Evolutionary conservation across 495 filamentous ascomycete genomes (phyloP).

Genomic region (Lineolata rhizophorae): DNA sequence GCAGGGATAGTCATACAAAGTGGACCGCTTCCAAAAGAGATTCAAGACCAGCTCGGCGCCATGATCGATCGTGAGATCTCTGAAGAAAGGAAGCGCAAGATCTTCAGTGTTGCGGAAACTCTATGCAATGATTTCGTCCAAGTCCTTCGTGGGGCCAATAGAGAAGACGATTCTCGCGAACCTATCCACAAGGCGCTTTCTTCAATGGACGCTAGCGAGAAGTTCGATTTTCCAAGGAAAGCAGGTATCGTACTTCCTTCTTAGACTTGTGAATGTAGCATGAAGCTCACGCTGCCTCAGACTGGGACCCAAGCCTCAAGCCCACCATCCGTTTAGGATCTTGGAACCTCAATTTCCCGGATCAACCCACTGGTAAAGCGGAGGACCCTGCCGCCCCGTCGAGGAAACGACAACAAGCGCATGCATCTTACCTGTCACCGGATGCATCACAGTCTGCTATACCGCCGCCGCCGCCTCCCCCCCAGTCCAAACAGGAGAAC

Average conservation of each 20-base stretch:
- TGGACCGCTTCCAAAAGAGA: background rate
- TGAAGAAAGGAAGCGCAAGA: background rate
- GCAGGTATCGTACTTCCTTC: background rate
- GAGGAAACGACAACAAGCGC: background rate
- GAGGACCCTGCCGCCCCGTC: background rate
- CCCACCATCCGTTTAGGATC: too few species aligned
- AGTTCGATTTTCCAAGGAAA: too few species aligned
- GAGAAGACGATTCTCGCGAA: background rate
- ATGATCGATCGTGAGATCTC: background rate
- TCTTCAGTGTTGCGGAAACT: background rate
- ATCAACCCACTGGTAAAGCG: background rate
- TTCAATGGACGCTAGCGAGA: background rate
- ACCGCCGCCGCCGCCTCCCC: background rate
- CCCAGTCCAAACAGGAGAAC: conserved; percentile 1
- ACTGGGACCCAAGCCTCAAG: background rate
- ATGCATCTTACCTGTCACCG: background rate
- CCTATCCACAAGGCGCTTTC: background rate
- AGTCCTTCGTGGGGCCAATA: background rate
- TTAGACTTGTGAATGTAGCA: background rate
- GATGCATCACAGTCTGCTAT: background rate
- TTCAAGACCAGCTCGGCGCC: background rate
- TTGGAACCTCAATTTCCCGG: background rate
- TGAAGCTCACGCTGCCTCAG: background rate
- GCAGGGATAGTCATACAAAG: background rate
- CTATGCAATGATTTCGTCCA: background rate